Percentiles rank a stretch among this genome's conserved stretches.
Evolutionary conservation across 495 filamentous ascomycete genomes (phyloP).

Genomic region (Choiromyces venosus): DNA sequence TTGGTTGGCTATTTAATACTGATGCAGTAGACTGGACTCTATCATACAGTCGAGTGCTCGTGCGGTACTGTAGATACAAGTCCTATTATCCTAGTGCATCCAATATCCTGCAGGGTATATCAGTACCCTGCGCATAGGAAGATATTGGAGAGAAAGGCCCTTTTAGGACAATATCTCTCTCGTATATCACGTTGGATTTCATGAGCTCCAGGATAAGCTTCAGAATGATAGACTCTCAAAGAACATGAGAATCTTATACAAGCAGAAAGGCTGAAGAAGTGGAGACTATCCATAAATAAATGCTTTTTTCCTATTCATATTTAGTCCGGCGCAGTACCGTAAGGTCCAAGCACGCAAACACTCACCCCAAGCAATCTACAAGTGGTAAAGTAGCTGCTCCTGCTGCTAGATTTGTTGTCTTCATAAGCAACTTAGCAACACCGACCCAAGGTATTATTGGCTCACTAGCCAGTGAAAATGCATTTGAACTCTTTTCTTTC

Average conservation of each 20-base stretch:
- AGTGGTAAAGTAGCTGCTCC: too few species aligned
- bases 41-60: too few species aligned
- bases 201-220: not conserved
- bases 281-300: too few species aligned
- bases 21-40: not conserved
- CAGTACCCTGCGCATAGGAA: not conserved
- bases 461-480: not conserved
- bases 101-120: too few species aligned
- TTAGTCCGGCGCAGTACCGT: too few species aligned
- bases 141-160: not conserved
- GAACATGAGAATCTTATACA: not conserved
- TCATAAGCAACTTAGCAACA: not conserved
- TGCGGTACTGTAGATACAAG: too few species aligned
- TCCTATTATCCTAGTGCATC: too few species aligned
- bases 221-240: not conserved
- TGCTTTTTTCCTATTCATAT: too few species aligned
- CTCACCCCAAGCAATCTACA: not conserved
- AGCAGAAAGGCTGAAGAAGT: not conserved
- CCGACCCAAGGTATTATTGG: not conserved
- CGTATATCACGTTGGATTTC: not conserved
- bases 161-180: not conserved
- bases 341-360: too few species aligned
- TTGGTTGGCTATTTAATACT: not conserved
- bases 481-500: not conserved
- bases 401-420: too few species aligned